Evolutionary conservation across 176 grass and related monocot genomes (phyloP), one percentile per base, ranked within the genome.

Genomic region (Avena eriantha): DNA sequence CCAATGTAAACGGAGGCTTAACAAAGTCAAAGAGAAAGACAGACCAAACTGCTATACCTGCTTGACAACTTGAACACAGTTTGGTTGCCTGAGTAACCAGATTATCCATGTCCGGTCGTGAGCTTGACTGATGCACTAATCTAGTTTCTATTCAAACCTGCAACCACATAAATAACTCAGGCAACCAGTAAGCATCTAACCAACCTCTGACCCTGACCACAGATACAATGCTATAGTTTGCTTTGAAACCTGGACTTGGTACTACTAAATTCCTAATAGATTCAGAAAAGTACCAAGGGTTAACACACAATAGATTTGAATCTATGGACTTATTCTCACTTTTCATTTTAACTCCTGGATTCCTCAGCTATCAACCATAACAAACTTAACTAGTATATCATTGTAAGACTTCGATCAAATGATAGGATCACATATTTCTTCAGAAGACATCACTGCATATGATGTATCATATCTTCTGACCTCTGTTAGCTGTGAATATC

Each of bases 121-220:
- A 15, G 46, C 31, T 45, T n/a, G 55, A 79, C 56, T 9, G 77
- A 61, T 79, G 34, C 3, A 79, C 21, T 36, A 82, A 36, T 50
- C 49, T 36, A 68, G 63, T 35, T 19, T 47, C 31, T 23, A 54
- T 34, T 69, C 47, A 55, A 69, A 82, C 80, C 48, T 80, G 78
- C 41, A 65, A 65, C 35, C 58, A 64, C 41, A 48, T 23, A 49
- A 10, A 29, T 18, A 31, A 48, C 41, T 46, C 48, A 19, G 24
- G 16, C 15, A 31, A 53, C 47, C 48, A 53, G 18, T 54, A 51
- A 10, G 47, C 73, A 19, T 5, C 23, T 76, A 29, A n/a, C 17
- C 35, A 35, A 35, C 75, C 51, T 77, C 26, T 19, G 48, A 53
- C 41, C 4, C 36, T 6, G 36, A 6, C 3, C 4, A 16, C 17